These are phyloP conservation scores for Phytopythium montanum DNA, from an alignment of 352 stramenopile genomes.

Conservation along the genomic window DNA sequence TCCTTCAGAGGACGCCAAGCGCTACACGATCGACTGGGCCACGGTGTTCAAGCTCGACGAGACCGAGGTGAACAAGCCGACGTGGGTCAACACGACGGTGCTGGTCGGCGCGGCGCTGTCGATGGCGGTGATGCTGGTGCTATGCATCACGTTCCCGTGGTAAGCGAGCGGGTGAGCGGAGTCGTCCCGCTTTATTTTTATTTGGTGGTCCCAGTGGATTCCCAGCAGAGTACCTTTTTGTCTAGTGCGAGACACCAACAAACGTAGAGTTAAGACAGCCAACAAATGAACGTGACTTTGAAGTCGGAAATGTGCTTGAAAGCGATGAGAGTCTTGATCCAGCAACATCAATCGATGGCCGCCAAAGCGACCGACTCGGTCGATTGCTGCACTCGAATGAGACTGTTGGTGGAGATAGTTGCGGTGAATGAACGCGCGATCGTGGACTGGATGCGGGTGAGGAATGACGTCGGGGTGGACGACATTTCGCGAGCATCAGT, in stretches of 20 bases:
- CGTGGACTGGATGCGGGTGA: not conserved
- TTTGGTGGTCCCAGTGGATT: not conserved
- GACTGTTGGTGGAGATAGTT: slow-evolving; percentile 1
- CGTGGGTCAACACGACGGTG: slow-evolving; percentile 31
- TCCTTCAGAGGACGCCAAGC: slow-evolving; percentile 26
- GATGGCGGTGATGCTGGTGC: slow-evolving; percentile 29
- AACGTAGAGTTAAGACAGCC: no score
- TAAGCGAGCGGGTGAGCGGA: not conserved
- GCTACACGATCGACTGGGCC: slow-evolving; percentile 52
- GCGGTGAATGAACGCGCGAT: not conserved
- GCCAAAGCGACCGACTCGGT: not conserved
- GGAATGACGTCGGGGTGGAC: slow-evolving; percentile 13
- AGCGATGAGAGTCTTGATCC: not conserved
- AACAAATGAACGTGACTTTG: not conserved
- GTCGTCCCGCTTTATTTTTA: not conserved
- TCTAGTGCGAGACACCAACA: not conserved
- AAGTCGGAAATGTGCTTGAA: not conserved
- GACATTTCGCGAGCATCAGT: slow-evolving; percentile 16
- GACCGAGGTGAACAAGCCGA: slow-evolving; percentile 42
- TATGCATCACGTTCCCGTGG: slow-evolving; percentile 32
- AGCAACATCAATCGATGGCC: not conserved
- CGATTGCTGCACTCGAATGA: not conserved
- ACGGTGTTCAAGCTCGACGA: slow-evolving; percentile 51
- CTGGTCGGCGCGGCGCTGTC: slow-evolving; percentile 20
- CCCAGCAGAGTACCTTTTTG: not conserved